Percentiles rank a stretch among this genome's conserved stretches.
These are phyloP conservation scores for Verbascum thapsus DNA, from an alignment of 257 asterid genomes.

Conservation along the genomic window DNA sequence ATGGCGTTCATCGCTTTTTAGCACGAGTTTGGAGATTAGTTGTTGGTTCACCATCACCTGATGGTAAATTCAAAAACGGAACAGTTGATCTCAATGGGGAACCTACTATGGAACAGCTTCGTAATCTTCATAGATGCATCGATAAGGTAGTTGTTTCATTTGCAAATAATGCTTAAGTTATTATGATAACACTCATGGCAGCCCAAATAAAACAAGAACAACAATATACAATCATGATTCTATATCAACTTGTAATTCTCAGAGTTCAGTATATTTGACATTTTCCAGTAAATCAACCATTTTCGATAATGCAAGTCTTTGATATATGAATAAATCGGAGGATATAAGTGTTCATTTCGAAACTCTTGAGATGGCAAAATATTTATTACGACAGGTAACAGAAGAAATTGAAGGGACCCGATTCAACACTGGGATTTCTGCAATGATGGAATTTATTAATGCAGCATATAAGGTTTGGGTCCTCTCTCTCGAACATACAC, in stretches of 20 bases:
- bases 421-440: conserved; percentile 97
- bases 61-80: conserved; percentile 68
- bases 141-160: conserved; percentile 56
- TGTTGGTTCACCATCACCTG: conserved; percentile 74
- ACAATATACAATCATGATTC: background rate
- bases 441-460: conserved; percentile 97
- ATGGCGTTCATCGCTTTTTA: conserved; percentile 93
- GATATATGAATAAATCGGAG: too few relatives aligned
- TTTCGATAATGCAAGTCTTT: background rate
- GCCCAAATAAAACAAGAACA: background rate
- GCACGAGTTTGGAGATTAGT: conserved; percentile 92
- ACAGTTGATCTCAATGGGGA: conserved; percentile 60
- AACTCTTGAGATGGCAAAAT: too few relatives aligned
- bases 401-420: conserved; percentile 95
- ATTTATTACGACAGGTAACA: conserved; percentile 55
- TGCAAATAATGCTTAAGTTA: background rate
- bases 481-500: background rate
- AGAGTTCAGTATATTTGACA: background rate
- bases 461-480: conserved; percentile 82
- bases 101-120: conserved; percentile 81
- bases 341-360: too few relatives aligned
- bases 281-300: background rate
- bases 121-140: conserved; percentile 82
- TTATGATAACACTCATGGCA: background rate
- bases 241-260: background rate